phyloP scores from a whole-genome alignment of 108 stramenopile genomes.

The Conticribra weissflogii region DNA sequence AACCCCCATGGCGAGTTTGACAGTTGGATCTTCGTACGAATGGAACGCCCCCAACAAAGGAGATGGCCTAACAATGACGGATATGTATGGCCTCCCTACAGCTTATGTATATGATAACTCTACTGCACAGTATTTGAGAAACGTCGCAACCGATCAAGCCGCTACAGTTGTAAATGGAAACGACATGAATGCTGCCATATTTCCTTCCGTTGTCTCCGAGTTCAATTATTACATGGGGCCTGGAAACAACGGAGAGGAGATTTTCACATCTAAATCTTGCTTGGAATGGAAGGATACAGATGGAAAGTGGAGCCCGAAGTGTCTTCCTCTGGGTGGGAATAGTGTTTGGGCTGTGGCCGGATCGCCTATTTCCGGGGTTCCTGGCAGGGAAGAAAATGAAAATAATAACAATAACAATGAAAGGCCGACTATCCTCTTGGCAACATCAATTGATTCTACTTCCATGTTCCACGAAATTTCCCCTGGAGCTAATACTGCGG shows the following conservation, averaged over 20 bases:
- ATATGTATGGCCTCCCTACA: constrained; percentile 80
- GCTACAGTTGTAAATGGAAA: constrained; percentile 10
- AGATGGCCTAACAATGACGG: constrained; percentile 56
- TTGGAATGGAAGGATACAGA: constrained; percentile 76
- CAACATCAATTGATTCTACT: constrained; percentile 75
- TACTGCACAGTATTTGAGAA: constrained; percentile 54
- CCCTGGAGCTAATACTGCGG: constrained; percentile 81
- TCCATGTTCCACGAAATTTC: constrained; percentile 82
- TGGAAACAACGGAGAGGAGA: constrained; percentile 37
- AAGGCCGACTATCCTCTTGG: constrained; percentile 60
- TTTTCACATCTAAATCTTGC: constrained; percentile 51
- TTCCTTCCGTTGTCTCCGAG: constrained; percentile 59
- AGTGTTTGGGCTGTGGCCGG: constrained; percentile 81
- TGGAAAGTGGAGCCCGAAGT: constrained; percentile 76
- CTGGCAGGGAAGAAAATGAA: constrained; percentile 19
- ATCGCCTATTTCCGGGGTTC: constrained; percentile 48
- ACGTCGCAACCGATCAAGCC: constrained; percentile 36
- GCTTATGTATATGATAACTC: constrained; percentile 59
- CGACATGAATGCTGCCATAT: constrained; percentile 16
- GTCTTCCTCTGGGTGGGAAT: constrained; percentile 82
- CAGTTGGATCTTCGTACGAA: constrained; percentile 59
- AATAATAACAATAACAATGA: constrained; percentile 18
- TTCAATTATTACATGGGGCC: constrained; percentile 93
- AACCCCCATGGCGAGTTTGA: constrained; percentile 63
- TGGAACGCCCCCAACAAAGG: constrained; percentile 72